Conservation (phyloP, 2,329 filamentous ascomycete genomes). For the Fonsecaea pedrosoi region DNA sequence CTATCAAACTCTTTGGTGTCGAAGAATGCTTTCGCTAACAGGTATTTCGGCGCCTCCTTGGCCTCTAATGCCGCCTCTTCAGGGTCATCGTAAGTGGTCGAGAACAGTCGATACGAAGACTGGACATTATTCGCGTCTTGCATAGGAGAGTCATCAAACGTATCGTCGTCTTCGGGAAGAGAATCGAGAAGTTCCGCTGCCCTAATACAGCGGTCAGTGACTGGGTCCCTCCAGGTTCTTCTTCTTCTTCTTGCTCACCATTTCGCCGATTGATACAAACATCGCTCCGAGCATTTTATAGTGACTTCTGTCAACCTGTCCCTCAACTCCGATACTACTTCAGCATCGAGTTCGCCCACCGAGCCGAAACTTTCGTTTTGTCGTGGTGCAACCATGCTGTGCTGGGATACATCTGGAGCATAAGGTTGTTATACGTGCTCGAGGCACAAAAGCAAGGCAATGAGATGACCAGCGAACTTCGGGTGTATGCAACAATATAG, state of each 20-base stretch:
- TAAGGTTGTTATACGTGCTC: not conserved
- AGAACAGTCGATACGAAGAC: constrained; percentile 58
- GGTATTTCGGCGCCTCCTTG: constrained; percentile 79
- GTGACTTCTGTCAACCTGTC: constrained; percentile 61
- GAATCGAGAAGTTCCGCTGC: constrained; percentile 91
- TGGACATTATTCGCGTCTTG: constrained; percentile 58
- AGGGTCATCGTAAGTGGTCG: constrained; percentile 67
- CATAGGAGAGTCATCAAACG: constrained; percentile 65
- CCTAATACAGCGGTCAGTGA: constrained; percentile 60
- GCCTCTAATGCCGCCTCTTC: constrained; percentile 78
- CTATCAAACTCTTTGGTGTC: constrained; percentile 95
- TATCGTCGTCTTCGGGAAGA: constrained; percentile 64
- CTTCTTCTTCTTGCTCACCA: constrained; percentile 61
- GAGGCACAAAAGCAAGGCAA: not conserved
- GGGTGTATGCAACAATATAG: not conserved
- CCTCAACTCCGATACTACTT: constrained; percentile 37
- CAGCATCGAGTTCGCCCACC: constrained; percentile 32
- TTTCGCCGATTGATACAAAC: constrained; percentile 94
- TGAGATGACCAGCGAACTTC: not conserved
- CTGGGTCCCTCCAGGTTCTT: not conserved
- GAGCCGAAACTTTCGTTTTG: constrained; percentile 35
- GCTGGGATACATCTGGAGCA: not conserved
- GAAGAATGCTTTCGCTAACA: constrained; percentile 92
- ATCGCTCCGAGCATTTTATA: constrained; percentile 89
- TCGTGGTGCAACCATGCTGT: constrained; percentile 23